Conservation (phyloP, 2,329 filamentous ascomycete genomes). For the Exophiala sp. region DNA sequence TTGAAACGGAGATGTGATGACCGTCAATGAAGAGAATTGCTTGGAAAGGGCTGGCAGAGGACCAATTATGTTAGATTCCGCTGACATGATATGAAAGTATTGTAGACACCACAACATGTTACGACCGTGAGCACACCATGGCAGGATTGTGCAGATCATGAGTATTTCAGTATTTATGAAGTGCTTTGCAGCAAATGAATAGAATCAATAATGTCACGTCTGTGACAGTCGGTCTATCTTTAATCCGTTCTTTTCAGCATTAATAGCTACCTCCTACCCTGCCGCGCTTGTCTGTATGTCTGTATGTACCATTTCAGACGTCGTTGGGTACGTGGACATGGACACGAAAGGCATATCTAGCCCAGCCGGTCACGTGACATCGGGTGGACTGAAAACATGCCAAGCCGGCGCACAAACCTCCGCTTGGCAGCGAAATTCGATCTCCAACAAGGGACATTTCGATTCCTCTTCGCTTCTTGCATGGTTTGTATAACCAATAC, state of each 20-base stretch:
- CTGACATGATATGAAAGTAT: background rate
- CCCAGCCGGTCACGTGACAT: background rate
- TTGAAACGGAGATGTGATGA: background rate
- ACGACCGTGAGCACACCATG: conserved; percentile 5
- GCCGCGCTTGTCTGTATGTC: no score
- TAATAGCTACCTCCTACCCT: no score
- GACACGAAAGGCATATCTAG: no score
- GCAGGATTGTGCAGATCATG: background rate
- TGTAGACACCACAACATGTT: conserved; percentile 4
- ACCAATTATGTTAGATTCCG: background rate
- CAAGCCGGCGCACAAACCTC: conserved; percentile 2
- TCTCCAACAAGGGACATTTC: background rate
- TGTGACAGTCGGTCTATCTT: no score
- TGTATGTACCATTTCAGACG: no score
- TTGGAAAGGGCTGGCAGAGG: background rate
- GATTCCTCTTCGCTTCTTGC: background rate
- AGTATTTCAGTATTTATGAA: background rate
- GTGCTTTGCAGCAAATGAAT: no score
- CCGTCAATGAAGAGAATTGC: background rate
- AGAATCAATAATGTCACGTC: no score
- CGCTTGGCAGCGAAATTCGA: conserved; percentile 1
- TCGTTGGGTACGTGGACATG: no score
- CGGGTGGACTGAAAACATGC: background rate
- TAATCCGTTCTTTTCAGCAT: no score
- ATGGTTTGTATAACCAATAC: conserved; percentile 12